Evolutionary conservation across 1,139 yeast species (phyloP).

Genomic region (Lodderomyces parapsilosis): DNA sequence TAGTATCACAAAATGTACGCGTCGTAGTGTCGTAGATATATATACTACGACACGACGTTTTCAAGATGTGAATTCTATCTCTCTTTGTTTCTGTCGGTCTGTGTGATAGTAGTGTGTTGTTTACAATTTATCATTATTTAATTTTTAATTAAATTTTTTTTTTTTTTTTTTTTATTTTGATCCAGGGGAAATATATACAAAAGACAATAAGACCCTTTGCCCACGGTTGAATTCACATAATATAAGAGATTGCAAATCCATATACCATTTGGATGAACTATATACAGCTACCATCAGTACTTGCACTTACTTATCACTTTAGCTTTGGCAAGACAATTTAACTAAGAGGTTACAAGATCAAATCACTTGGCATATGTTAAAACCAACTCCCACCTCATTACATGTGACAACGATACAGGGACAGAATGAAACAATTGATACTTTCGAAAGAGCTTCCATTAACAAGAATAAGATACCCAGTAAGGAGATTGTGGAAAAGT

Average conservation of each 20-base stretch:
- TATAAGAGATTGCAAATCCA: background rate
- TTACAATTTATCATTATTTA: too few relatives aligned
- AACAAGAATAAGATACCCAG: conserved; percentile 37
- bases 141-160: too few relatives aligned
- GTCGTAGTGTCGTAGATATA: background rate
- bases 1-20: too few relatives aligned
- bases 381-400: conserved; percentile 9
- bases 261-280: background rate
- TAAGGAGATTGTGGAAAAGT: conserved; percentile 34
- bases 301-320: background rate
- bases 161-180: too few relatives aligned
- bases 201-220: too few relatives aligned
- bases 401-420: conserved; percentile 13
- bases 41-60: background rate
- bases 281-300: background rate
- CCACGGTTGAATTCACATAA: background rate
- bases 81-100: background rate
- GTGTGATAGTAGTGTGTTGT: too few relatives aligned
- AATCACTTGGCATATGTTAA: background rate
- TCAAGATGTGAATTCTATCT: too few relatives aligned
- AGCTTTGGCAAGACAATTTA: background rate
- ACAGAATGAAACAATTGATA: conserved; percentile 24
- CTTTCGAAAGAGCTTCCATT: conserved; percentile 33
- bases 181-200: too few relatives aligned
- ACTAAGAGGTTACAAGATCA: background rate